phyloP scores from a whole-genome alignment of 2,329 filamentous ascomycete genomes.

The Fusarium sp. region DNA sequence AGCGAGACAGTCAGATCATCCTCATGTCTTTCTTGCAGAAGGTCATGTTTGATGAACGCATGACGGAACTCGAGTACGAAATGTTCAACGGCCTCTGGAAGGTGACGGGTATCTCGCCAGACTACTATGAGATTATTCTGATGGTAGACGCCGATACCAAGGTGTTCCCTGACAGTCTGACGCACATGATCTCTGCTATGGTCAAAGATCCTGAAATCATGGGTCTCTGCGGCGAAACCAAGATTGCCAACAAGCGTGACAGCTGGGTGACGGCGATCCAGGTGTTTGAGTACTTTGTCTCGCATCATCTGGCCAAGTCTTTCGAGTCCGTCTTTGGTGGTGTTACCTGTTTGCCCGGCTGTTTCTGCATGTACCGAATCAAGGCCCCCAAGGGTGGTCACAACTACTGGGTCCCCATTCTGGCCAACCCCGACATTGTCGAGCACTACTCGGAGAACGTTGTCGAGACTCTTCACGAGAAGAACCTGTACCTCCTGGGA shows the following conservation, averaged over 20 bases:
- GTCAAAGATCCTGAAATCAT: constrained; percentile 99
- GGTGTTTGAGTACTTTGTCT: constrained; percentile 99
- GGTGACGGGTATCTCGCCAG: constrained; percentile 96
- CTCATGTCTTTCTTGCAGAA: constrained; percentile 99
- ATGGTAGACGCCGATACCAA: constrained; percentile 99
- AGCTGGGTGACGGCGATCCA: constrained; percentile 98
- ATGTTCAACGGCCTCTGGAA: constrained; percentile 99
- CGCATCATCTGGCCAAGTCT: constrained; percentile 94
- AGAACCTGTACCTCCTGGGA: constrained; percentile 90
- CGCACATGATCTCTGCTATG: constrained; percentile 99
- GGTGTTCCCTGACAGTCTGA: constrained; percentile 97
- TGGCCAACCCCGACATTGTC: constrained; percentile 97
- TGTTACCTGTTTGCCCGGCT: constrained; percentile 97
- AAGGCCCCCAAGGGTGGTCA: constrained; percentile 98
- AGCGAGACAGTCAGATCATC: constrained; percentile 98
- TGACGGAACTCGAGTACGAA: constrained; percentile 99
- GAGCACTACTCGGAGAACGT: constrained; percentile 99
- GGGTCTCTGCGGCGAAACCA: constrained; percentile 98
- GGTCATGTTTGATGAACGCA: constrained; percentile 99
- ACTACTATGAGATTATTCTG: constrained; percentile 97
- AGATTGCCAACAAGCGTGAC: constrained; percentile 97
- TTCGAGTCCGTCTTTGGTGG: constrained; percentile 99
- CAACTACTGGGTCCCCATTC: constrained; percentile 99
- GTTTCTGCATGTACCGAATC: constrained; percentile 99
- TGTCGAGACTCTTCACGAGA: constrained; percentile 97